Evolutionary conservation across 2,329 filamentous ascomycete genomes (phyloP).

Genomic region (Cytospora paraplurivora): DNA sequence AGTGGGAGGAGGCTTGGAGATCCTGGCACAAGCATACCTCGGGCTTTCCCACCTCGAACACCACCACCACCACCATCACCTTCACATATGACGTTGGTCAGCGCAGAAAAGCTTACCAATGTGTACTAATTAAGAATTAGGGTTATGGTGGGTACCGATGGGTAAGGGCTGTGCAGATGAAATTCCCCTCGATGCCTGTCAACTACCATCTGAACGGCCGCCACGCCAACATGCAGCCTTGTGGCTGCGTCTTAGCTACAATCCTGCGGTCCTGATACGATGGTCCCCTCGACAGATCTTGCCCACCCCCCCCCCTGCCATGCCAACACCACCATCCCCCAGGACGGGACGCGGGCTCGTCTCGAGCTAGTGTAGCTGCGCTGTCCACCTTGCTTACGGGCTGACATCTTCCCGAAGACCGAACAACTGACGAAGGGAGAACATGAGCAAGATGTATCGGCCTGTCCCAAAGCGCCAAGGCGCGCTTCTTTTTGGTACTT

Average conservation of each 20-base stretch:
- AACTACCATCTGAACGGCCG: conserved; percentile 2
- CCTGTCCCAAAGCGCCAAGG: too few relatives aligned
- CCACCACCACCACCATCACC: not conserved
- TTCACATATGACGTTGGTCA: not conserved
- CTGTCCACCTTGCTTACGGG: not conserved
- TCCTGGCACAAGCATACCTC: not conserved
- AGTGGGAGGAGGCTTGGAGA: not conserved
- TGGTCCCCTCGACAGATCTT: not conserved
- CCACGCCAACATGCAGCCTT: conserved; percentile 9
- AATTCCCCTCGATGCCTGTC: not conserved
- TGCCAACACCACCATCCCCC: not conserved
- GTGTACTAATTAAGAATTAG: not conserved
- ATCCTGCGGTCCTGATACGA: not conserved
- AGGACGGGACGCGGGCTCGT: not conserved
- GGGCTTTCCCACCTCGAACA: not conserved
- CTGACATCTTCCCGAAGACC: not conserved
- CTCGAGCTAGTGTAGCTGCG: not conserved
- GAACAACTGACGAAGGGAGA: not conserved
- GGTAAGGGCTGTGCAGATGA: conserved; percentile 15
- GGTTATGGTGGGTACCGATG: conserved; percentile 6
- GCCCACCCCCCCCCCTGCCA: not conserved
- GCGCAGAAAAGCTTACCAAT: not conserved
- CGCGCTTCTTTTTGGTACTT: too few relatives aligned
- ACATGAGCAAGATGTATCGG: too few relatives aligned
- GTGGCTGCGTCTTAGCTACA: conserved; percentile 8